These are phyloP conservation scores for Gossypium bickii DNA, from an alignment of 345 rosid genomes.

Conservation along the genomic window DNA sequence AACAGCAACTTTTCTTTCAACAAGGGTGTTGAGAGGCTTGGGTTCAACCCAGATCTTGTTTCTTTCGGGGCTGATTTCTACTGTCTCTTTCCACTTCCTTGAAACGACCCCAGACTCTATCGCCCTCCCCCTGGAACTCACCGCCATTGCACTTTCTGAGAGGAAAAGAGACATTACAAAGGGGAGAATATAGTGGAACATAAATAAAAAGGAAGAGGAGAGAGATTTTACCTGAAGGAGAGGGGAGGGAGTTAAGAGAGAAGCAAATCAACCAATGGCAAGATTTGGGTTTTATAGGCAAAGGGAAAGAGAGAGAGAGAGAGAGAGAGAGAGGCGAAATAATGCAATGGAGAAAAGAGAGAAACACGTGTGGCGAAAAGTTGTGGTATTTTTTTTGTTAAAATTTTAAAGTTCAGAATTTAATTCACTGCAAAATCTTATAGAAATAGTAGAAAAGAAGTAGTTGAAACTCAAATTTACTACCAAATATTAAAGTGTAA, in stretches of 20 bases:
- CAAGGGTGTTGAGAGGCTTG: slow-evolving; percentile 26
- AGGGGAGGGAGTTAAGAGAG: slow-evolving; percentile 6
- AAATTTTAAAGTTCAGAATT: no score
- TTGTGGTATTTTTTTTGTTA: no score
- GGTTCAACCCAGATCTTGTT: slow-evolving; percentile 54
- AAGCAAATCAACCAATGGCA: neutral
- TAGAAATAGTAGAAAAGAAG: no score
- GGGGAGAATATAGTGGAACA: neutral
- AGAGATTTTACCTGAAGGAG: neutral
- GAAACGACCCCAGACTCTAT: slow-evolving; percentile 34
- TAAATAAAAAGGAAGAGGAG: neutral
- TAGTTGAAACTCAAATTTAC: no score
- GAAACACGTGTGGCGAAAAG: no score
- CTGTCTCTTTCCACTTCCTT: slow-evolving; percentile 39
- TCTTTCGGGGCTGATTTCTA: slow-evolving; percentile 61
- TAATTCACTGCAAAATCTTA: no score
- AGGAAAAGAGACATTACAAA: neutral
- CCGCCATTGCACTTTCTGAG: slow-evolving; percentile 27
- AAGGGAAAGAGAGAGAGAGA: neutral
- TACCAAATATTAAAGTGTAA: no score
- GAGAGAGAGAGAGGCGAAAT: neutral
- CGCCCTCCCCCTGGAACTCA: slow-evolving; percentile 45
- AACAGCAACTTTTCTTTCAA: slow-evolving; percentile 59
- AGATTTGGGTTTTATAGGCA: slow-evolving; percentile 24
- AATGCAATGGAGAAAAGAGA: no score